These are phyloP conservation scores for Zoysia japonica DNA, from an alignment of 176 grass and related monocot species.

Conservation along the genomic window DNA sequence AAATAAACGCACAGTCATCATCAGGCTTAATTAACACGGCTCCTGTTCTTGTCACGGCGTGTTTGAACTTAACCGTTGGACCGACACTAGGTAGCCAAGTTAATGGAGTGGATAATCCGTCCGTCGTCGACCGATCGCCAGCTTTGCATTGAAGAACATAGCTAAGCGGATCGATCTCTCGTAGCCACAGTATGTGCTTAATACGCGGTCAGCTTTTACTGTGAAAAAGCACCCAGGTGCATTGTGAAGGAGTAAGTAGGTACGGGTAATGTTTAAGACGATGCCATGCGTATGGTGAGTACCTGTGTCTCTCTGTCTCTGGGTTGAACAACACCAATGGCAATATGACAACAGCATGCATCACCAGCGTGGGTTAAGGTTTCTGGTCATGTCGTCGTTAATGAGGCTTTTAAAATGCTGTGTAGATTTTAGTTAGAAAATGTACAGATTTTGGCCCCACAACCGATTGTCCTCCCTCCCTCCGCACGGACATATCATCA, in stretches of 20 bases:
- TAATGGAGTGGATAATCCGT: background rate
- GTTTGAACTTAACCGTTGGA: slow-evolving; percentile 6
- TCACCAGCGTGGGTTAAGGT: background rate
- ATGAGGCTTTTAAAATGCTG: background rate
- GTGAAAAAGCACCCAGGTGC: background rate
- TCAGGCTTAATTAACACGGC: background rate
- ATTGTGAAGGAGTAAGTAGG: background rate
- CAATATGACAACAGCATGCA: too few species aligned
- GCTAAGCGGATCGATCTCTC: slow-evolving; percentile 7
- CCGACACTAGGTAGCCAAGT: background rate
- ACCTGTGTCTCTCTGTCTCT: background rate
- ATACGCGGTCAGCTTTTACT: slow-evolving; percentile 24
- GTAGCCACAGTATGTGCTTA: background rate
- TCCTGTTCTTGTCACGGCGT: slow-evolving; percentile 3
- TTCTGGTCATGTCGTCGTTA: background rate
- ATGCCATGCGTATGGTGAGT: background rate
- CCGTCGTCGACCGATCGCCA: too few species aligned
- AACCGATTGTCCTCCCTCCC: too few species aligned
- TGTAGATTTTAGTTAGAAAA: too few species aligned
- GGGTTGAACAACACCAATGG: background rate
- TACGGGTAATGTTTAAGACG: background rate
- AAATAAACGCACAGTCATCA: background rate
- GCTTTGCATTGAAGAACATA: background rate
- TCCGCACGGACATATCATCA: too few species aligned
- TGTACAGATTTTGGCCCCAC: too few species aligned